A percentile compares a stretch with the other conserved stretches of the same genome.
Conservation (phyloP, 306 rosid species). For the Lablab purpureus region DNA sequence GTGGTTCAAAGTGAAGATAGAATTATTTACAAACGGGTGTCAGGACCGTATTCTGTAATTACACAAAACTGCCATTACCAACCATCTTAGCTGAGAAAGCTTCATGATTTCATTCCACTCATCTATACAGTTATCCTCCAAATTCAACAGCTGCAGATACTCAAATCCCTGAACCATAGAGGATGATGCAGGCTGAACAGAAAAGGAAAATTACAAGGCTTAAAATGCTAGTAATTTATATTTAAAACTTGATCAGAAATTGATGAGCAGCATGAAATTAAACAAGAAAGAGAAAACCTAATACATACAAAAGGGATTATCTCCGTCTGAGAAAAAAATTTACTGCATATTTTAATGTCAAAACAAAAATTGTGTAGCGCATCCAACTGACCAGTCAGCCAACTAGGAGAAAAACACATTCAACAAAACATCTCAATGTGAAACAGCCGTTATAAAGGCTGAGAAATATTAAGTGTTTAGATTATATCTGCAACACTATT, state of each 20-base stretch:
- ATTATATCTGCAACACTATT: conserved; percentile 35
- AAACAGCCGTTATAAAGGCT: conserved; percentile 21
- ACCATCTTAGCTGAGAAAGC: conserved; percentile 87
- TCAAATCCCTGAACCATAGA: conserved; percentile 81
- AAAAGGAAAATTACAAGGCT: conserved; percentile 44
- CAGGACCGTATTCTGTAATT: conserved; percentile 33
- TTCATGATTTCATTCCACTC: conserved; percentile 88
- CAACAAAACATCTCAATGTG: conserved; percentile 33
- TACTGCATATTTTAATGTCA: conserved; percentile 31
- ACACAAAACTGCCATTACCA: conserved; percentile 30
- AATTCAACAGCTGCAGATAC: conserved; percentile 81
- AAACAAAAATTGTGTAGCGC: conserved; percentile 9
- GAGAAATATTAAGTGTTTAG: conserved; percentile 4
- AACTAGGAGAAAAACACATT: conserved; percentile 29
- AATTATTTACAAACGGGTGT: conserved; percentile 11
- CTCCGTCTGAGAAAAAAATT: conserved; percentile 12
- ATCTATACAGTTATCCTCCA: conserved; percentile 80
- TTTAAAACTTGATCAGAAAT: conserved; percentile 9
- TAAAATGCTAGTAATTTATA: conserved; percentile 29
- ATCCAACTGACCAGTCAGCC: conserved; percentile 35
- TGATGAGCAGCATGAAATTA: conserved; percentile 15
- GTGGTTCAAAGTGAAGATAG: conserved; percentile 32
- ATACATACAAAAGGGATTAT: conserved; percentile 1
- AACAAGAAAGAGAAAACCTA: conserved; percentile 19
- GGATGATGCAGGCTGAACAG: conserved; percentile 71